Evolutionary conservation across 768 basidiomycete genomes (phyloP), one percentile per base, ranked within the genome.

Genomic region (Leccinum uliginosum): DNA sequence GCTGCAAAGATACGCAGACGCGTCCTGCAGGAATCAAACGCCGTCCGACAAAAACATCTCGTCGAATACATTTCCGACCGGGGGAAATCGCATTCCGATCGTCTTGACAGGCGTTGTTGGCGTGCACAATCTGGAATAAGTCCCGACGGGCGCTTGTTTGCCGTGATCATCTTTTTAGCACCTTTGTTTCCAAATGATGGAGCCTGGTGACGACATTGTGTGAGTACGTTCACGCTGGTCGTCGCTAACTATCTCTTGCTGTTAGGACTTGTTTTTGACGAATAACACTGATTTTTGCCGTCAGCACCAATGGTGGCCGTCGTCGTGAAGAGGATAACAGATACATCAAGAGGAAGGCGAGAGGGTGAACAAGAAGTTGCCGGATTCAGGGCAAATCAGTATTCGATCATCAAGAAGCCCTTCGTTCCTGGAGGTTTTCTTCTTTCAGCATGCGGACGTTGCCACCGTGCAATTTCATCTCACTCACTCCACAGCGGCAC

Each of bases 381-480:
- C 24, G 35, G n/a, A 10, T 27, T 23, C 34, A 27, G 10, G 3
- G 9, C 9, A 47, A 40, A 52, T 51, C 50, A 34, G 34, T 9
- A 51, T 54, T 44, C 30, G 47, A 58, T 54, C 51, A 59, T 65
- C 54, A 57, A 38, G 47, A 50, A 57, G 53, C 57, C 53, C 17
- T 65, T 15, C 53, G 4, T 35, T 1, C 19, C 19, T 15, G 10
- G 40, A 51, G 14, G 34, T 19, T 11, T 11, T 24, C 34, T 50
- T 15, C 21, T n/a, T 19, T 12, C 29, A 38, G 0, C 38, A 11
- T 44, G 44, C 38, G 24, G 12, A 32, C 30, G 30, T 30, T 30
- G 30, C 30, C 19, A 50, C 58, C 10, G 19, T 54, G 30, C 17
- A 10, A 2, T 21, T 5, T 15, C 40, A 24, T 54, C 9, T 6